Evolutionary conservation across 106 monocot species (phyloP).

Genomic region (Phalaenopsis equestris): DNA sequence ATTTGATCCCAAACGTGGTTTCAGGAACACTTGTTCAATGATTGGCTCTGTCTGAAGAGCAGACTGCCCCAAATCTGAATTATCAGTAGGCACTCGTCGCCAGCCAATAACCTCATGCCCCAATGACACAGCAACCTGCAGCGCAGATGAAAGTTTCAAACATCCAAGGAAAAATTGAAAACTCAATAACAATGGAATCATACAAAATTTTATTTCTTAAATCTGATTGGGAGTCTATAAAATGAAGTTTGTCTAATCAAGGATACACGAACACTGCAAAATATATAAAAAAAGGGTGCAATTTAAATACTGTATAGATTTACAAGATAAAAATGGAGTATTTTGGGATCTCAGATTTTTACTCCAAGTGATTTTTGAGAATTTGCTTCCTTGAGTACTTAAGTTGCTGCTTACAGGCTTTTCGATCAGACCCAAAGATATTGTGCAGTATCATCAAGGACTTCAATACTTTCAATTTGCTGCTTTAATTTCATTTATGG

Average conservation of each 20-base stretch:
- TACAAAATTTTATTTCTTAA: not conserved
- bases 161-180: not conserved
- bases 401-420: too few relatives aligned
- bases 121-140: constrained; percentile 85
- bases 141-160: not conserved
- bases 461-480: too few relatives aligned
- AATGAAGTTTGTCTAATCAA: not conserved
- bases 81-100: constrained; percentile 87
- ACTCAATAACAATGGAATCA: not conserved
- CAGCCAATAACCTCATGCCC: constrained; percentile 95
- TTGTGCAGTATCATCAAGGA: too few relatives aligned
- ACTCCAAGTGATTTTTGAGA: too few relatives aligned
- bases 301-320: too few relatives aligned
- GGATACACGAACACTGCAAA: not conserved
- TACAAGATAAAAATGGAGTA: too few relatives aligned
- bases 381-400: too few relatives aligned
- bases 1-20: constrained; percentile 49
- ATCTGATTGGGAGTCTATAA: not conserved
- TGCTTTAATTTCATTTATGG: too few relatives aligned
- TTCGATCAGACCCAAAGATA: too few relatives aligned
- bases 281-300: not conserved
- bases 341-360: too few relatives aligned
- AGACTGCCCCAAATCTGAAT: constrained; percentile 79
- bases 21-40: constrained; percentile 92
- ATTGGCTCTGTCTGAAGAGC: constrained; percentile 84